Base-by-base conservation (phyloP, 768 basidiomycete species). In the Mycena capillaripes region DNA sequence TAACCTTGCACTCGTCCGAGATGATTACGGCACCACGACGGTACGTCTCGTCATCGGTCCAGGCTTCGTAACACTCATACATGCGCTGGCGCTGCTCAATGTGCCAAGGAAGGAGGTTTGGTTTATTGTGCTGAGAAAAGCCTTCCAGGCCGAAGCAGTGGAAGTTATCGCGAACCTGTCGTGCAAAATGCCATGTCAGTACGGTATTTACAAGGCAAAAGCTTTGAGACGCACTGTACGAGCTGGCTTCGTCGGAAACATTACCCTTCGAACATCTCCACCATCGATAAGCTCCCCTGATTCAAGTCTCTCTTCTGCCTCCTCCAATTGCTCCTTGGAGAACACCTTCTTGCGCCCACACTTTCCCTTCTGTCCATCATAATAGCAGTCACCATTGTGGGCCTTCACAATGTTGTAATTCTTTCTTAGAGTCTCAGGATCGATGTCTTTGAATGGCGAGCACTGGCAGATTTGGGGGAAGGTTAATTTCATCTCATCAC, bases 1-100 rank as follows among this genome's bases (percentile, higher is more conserved):
- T 34, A 25, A 66, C 3, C 53, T 66, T 66, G 52, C 32, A 53
- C 53, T 66, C 65, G 38, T 66, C 65, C 27, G 34, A 67, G 56
- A n/a, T 67, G 16, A 58, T 57, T 17, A 67, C 23, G 36, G 59
- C 56, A 3, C 66, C 66, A 12, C 42, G 40, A 32, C 16, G 66
- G 29, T 58, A 67, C 16, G 25, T 60, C 5, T 60, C 59, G 3
- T 60, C 59, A 3, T 9, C 40, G n/a, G 59, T 60, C 59, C 59
- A 60, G 38, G 23, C 40, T 4, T 6, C 7, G 59, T 60, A 60
- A 2, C 25, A 23, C 59, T 60, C 59, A 27, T 60, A 60, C 40
- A 60, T 60, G n/a, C 46, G 3, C 46, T 48, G n/a, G n/a, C n/a
- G 46, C 46, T 48, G 46, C n/a, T 48, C n/a, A 23, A 48, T 48